Base-by-base conservation (phyloP, 225 moss, liverwort and hornwort species). In the Marchantia polymorpha region DNA sequence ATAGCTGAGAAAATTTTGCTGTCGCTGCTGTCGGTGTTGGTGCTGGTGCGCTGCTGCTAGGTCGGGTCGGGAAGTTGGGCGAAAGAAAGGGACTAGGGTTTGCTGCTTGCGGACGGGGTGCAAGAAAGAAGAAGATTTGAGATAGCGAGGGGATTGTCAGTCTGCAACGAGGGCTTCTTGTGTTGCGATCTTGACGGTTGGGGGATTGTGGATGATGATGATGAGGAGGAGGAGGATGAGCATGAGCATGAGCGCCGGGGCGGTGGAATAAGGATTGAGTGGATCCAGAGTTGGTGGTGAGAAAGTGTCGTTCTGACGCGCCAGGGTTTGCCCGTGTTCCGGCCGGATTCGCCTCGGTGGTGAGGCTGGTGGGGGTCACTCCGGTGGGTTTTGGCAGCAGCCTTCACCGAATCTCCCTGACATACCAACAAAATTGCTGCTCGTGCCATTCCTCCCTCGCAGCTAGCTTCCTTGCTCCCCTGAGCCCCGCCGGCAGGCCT, bases 41-140 rank as follows among this genome's bases (percentile, higher is more conserved):
- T n/a, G n/a, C n/a, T n/a, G n/a, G n/a, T n/a, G n/a, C n/a, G 29
- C 55, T 74, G 54, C 55, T n/a, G 55, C 25, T 75, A 75, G 75
- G 75, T 75, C 58, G 60, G 75, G 75, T 75, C 58, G 29, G 52
- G 50, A 26, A 74, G 39, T 75, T 39, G 75, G 19, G 75, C 58
- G 11, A 46, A 73, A 60, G 64, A 64, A 23, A 63, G 77, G 77
- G 64, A 50, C 77, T 77, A 77, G 77, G 77, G 77, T 77, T 77
- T 65, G 49, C 16, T 76, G 61, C 64, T 64, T 23, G 64, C 49
- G 77, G 64, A 47, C 53, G 55, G 25, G 75, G 29, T 75, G 27
- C 75, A 75, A 75, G 75, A 77, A 77, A 63, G 63, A 77, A 63
- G 63, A 65, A 50, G 77, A 63, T 77, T 77, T 52, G 77, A 39